Evolutionary conservation across 2,329 filamentous ascomycete species (phyloP).

Genomic region (Arthrinium phaeospermum): DNA sequence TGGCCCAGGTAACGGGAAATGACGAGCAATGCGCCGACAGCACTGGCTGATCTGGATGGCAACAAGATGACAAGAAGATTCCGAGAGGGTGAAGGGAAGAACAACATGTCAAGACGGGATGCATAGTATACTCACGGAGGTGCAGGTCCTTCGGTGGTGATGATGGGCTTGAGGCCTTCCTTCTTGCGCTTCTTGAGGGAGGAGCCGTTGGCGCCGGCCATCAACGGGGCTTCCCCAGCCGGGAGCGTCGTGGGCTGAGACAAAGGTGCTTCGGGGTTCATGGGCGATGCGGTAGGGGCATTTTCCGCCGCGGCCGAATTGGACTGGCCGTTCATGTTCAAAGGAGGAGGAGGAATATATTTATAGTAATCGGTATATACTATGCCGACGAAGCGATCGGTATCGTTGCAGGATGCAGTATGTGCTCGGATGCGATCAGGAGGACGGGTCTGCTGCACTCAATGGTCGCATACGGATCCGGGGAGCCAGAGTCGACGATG

Average conservation of each 20-base stretch:
- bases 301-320: background rate
- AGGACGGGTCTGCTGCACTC: background rate
- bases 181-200: conserved; percentile 76
- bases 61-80: conserved; percentile 11
- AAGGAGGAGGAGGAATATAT: background rate
- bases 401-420: conserved; percentile 1
- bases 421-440: background rate
- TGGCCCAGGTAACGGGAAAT: background rate
- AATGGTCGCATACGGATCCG: background rate
- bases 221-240: conserved; percentile 32
- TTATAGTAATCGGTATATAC: background rate
- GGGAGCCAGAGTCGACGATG: conserved; percentile 1
- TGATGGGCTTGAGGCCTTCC: conserved; percentile 75
- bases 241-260: conserved; percentile 16
- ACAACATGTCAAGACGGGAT: conserved; percentile 37
- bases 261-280: conserved; percentile 7
- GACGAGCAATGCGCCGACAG: background rate
- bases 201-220: conserved; percentile 41
- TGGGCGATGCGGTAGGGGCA: conserved; percentile 5
- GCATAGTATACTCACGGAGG: conserved; percentile 38
- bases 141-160: conserved; percentile 67
- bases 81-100: conserved; percentile 21
- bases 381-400: background rate
- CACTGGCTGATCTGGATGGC: background rate
- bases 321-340: background rate